A percentile compares a stretch with the other conserved stretches of the same genome.
These are phyloP conservation scores for Zopfia rhizophila DNA, from an alignment of 2,329 filamentous ascomycete species.

Conservation along the genomic window DNA sequence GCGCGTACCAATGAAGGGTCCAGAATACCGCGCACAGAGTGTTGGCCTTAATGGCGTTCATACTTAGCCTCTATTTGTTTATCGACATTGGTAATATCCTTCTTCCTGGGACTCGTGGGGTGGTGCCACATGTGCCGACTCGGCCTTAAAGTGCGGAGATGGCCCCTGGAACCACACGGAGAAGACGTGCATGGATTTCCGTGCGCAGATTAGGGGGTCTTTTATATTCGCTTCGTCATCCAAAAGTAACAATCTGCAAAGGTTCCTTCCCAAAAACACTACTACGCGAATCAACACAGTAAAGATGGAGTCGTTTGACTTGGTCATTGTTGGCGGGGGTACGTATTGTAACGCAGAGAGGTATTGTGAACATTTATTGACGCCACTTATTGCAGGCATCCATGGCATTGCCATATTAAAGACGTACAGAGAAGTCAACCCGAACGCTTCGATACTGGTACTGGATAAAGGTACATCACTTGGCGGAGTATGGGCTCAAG, in stretches of 20 bases:
- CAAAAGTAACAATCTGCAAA: background rate
- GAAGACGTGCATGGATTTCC: no score
- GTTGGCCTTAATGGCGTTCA: no score
- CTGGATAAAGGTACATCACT: slow-evolving; percentile 55
- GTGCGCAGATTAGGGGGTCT: background rate
- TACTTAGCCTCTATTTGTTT: no score
- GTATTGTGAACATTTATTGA: background rate
- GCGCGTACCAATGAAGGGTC: no score
- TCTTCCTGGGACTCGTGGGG: background rate
- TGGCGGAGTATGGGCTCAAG: slow-evolving; percentile 57
- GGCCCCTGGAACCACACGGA: no score
- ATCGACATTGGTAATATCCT: no score
- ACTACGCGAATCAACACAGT: slow-evolving; percentile 11
- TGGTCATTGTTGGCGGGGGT: slow-evolving; percentile 45
- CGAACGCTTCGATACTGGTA: slow-evolving; percentile 52
- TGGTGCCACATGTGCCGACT: no score
- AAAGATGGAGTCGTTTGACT: slow-evolving; percentile 26
- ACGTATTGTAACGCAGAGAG: slow-evolving; percentile 6
- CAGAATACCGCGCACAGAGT: no score
- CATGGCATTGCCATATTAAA: slow-evolving; percentile 61
- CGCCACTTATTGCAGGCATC: slow-evolving; percentile 28
- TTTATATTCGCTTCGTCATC: background rate
- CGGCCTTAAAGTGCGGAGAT: background rate
- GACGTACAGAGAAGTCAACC: slow-evolving; percentile 59
- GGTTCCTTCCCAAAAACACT: no score